Conservation (phyloP, 768 basidiomycete genomes). For the Naganishia friedmannii region DNA sequence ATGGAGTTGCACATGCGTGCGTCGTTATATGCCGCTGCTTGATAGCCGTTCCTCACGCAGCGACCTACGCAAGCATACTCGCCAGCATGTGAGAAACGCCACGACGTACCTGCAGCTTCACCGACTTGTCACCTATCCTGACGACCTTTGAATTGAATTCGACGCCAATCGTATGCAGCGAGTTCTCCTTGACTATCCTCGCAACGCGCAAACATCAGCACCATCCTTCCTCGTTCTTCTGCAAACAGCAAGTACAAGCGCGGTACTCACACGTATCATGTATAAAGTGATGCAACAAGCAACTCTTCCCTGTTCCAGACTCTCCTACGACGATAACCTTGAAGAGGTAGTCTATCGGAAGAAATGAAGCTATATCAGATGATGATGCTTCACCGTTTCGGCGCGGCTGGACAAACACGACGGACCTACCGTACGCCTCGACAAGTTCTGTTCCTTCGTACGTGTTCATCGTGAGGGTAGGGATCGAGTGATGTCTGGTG, state of each 20-base stretch:
- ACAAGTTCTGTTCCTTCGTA: slow-evolving; percentile 81
- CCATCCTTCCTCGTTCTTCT: neutral
- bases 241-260: neutral
- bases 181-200: slow-evolving; percentile 88
- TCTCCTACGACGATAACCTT: slow-evolving; percentile 99
- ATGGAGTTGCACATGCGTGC: too few relatives aligned
- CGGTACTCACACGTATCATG: slow-evolving; percentile 80
- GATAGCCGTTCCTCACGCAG: neutral
- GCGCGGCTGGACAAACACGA: neutral
- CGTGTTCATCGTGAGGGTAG: neutral
- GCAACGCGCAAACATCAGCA: neutral
- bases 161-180: slow-evolving; percentile 96
- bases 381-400: too few relatives aligned
- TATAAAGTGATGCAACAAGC: slow-evolving; percentile 91
- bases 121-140: slow-evolving; percentile 85
- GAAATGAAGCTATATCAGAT: neutral
- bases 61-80: too few relatives aligned
- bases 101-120: slow-evolving; percentile 80
- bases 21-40: too few relatives aligned
- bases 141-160: slow-evolving; percentile 95
- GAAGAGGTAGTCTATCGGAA: slow-evolving; percentile 83
- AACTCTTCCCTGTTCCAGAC: slow-evolving; percentile 95
- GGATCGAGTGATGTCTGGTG: neutral
- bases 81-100: too few relatives aligned
- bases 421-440: slow-evolving; percentile 79